Conservation (phyloP, 257 asterid species). For the Coffea canephora region DNA sequence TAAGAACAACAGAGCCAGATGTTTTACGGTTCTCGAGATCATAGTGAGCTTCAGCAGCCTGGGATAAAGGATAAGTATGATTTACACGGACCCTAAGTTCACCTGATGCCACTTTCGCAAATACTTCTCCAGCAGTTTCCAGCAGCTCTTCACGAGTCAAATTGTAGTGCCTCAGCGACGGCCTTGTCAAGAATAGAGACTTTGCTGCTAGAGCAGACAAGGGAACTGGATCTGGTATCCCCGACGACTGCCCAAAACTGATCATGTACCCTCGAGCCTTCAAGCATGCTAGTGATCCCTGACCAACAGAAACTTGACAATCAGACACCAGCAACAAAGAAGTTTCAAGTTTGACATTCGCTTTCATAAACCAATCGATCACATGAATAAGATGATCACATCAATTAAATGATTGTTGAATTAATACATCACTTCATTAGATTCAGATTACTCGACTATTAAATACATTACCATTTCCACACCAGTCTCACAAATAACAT, state of each 20-base stretch:
- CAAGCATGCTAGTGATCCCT: slow-evolving; percentile 91
- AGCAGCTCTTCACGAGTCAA: slow-evolving; percentile 61
- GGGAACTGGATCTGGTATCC: slow-evolving; percentile 71
- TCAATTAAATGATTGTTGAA: background rate
- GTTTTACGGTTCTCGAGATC: slow-evolving; percentile 81
- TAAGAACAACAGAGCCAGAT: slow-evolving; percentile 77
- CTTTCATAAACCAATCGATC: background rate
- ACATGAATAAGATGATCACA: background rate
- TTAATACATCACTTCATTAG: background rate
- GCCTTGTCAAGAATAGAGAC: slow-evolving; percentile 87
- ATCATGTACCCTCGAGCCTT: slow-evolving; percentile 87
- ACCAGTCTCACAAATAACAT: background rate
- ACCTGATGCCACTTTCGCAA: slow-evolving; percentile 64
- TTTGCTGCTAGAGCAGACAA: slow-evolving; percentile 62
- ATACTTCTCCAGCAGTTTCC: slow-evolving; percentile 75
- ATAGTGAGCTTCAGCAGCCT: slow-evolving; percentile 80
- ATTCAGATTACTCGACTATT: background rate
- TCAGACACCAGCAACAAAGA: background rate
- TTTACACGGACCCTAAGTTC: slow-evolving; percentile 57
- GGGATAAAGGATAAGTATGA: slow-evolving; percentile 72
- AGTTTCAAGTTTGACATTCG: background rate
- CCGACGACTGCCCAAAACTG: slow-evolving; percentile 91
- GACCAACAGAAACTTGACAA: slow-evolving; percentile 15
- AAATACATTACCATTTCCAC: background rate
- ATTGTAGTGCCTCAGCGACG: slow-evolving; percentile 69